Conservation (phyloP, 805 yeast species). For the Kodamaea jinghongensis region DNA sequence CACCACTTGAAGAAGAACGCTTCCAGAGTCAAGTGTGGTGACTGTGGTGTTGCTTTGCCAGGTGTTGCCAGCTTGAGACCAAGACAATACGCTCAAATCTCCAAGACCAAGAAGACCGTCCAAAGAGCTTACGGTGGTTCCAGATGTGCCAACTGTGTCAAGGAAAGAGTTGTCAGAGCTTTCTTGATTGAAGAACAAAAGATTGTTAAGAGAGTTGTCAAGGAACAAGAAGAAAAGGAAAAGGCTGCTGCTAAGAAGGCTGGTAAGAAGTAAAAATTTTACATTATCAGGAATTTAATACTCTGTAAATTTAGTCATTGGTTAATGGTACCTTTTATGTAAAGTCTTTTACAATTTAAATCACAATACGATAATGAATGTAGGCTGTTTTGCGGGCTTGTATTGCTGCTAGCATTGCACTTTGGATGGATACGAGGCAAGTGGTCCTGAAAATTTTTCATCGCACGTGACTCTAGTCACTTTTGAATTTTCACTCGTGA, state of each 20-base stretch:
- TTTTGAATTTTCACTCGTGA: too few relatives aligned
- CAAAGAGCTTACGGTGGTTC: conserved; percentile 99
- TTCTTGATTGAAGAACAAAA: conserved; percentile 99
- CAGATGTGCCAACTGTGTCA: conserved; percentile 97
- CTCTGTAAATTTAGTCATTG: conserved; percentile 13
- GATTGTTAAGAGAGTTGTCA: conserved; percentile 98
- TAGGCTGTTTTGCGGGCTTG: not conserved
- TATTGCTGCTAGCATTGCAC: not conserved
- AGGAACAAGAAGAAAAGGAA: conserved; percentile 92
- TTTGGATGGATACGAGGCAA: not conserved
- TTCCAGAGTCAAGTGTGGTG: conserved; percentile 86
- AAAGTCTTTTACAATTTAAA: conserved; percentile 9
- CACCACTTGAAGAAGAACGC: conserved; percentile 94
- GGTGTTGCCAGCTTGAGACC: conserved; percentile 97
- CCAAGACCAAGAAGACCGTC: conserved; percentile 97
- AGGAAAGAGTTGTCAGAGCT: conserved; percentile 99
- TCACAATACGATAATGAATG: not conserved
- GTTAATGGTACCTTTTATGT: conserved; percentile 14
- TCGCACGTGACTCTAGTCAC: too few relatives aligned
- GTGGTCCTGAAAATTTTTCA: too few relatives aligned
- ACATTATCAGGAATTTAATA: conserved; percentile 6
- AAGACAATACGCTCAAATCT: conserved; percentile 92
- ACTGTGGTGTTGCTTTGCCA: conserved; percentile 76
- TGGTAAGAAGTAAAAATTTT: conserved; percentile 28
- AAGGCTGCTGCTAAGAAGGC: conserved; percentile 47